Evolutionary conservation across 805 yeast genomes (phyloP), one percentile per base, ranked within the genome.

Genomic region (Metschnikowia cerradonensis): DNA sequence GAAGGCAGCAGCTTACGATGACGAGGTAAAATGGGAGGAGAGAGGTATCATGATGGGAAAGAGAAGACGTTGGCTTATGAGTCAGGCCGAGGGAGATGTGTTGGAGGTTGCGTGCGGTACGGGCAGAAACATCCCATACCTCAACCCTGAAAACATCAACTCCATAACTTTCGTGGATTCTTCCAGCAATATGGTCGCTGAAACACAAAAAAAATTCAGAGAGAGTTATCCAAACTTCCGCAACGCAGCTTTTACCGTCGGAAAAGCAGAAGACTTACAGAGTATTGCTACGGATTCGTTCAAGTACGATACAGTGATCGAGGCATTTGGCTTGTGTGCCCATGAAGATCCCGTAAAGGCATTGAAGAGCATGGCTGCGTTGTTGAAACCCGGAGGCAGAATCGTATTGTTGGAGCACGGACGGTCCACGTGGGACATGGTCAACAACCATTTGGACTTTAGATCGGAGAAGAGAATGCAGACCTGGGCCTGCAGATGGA

Each of bases 401-500:
- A 82, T 94, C 22, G 81, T 92, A 1, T 74, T 94, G 26, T 72
- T 94, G 49, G 99, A 94, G 65, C 99, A 94, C 64, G 99, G 99
- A 2, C 76, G 97, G 59, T 89, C 97, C 49, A 75, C 82, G 0
- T 90, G 84, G 72, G 85, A 82, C 48, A 81, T 84, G 47, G 79
- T 94, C 57, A 94, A 94, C 68, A 78, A 81, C 30, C 82, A 86
- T 50, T 73, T 94, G 66, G 97, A 94, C 66, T 80, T 81, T 53
- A 77, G 94, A 55, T 91, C 97, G 3, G 90, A 82, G 54, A 80
- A 82, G 58, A 84, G 97, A 68, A 80, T 91, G 71, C 81, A 86
- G 52, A 82, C 85, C 3, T 94, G 98, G 97, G 99, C 97, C 1
- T 94, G 99, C 68, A 76, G 98, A 63, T 94, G 98, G 97, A 94